Base-by-base conservation (phyloP, 345 rosid genomes). In the Laguncularia racemosa region DNA sequence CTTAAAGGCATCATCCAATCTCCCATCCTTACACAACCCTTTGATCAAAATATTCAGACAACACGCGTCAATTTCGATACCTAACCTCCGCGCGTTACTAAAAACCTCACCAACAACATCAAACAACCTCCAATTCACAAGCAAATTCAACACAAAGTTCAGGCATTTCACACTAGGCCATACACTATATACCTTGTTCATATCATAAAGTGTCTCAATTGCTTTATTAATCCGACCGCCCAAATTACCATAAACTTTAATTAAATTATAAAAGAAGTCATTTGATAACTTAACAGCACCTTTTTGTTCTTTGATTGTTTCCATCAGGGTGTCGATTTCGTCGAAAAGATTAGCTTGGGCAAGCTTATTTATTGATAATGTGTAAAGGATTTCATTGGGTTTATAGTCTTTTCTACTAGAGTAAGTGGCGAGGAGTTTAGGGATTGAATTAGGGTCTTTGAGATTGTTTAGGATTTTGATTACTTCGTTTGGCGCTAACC, bases 61-160 rank as follows among this genome's bases (percentile, higher is more conserved):
- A 57, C 95, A 89, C 33, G 84, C 85, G 62, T 92, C 98, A 43
- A 89, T 83, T 61, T 83, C 95, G 2, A 89, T 69, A 28, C 98
- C 93, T 56, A 89, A 62, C 46, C 28, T 66, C 19, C 93, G 81
- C 51, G 89, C 98, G 43, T 72, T 70, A 48, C 68, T 48, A 44
- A 81, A 92, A 43, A 89, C 74, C 50, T 72, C 84, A 48, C 71
- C 85, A 57, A 80, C 78, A 44, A 59, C 81, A 49, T 86, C 86
- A 48, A 76, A 89, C 4, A 84, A 47, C 73, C 79, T 89, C n/a
- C 81, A 79, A 0, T 79, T 63, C 9, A 89, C 96, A 2, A 92
- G 91, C 68, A 89, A 65, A 62, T 80, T 84, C 68, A 92, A 20
- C 13, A 86, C 78, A 38, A 84, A 84, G 50, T 92, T 89, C 65